Evolutionary conservation across 768 basidiomycete genomes (phyloP).

Genomic region (Paxillus involutus): DNA sequence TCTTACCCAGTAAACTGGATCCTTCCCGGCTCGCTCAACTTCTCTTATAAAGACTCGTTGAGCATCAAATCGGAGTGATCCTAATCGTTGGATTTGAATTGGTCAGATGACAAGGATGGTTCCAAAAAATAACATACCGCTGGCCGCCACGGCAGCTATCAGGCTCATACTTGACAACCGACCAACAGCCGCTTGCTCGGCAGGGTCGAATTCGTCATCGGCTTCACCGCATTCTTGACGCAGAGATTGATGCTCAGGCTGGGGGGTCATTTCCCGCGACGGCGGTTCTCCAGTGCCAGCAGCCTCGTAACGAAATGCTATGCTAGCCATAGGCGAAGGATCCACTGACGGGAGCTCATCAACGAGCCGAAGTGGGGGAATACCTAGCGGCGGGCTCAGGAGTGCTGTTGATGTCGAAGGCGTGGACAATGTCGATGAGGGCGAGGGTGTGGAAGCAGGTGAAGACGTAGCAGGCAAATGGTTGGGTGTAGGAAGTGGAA

Average conservation of each 20-base stretch:
- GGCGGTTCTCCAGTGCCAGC: slow-evolving; percentile 6
- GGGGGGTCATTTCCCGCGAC: slow-evolving; percentile 7
- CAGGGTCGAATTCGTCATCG: slow-evolving; percentile 42
- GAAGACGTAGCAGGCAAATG: slow-evolving; percentile 28
- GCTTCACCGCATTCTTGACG: slow-evolving; percentile 22
- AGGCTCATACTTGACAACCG: slow-evolving; percentile 91
- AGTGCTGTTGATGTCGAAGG: slow-evolving; percentile 1
- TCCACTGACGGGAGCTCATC: slow-evolving; percentile 15
- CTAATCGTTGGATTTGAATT: slow-evolving; percentile 32
- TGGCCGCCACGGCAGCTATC: slow-evolving; percentile 84
- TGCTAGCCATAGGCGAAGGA: slow-evolving; percentile 9
- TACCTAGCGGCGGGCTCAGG: slow-evolving; percentile 9
- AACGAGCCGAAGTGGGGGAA: slow-evolving; percentile 16
- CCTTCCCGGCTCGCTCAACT: slow-evolving; percentile 63
- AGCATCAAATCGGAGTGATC: slow-evolving; percentile 53
- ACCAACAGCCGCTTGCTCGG: slow-evolving; percentile 80
- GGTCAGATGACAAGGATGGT: slow-evolving; percentile 5
- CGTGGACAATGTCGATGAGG: slow-evolving; percentile 15
- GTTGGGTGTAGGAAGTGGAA: slow-evolving; percentile 41
- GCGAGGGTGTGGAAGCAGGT: slow-evolving; percentile 17
- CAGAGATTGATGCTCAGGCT: slow-evolving; percentile 13
- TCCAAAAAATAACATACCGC: slow-evolving; percentile 46
- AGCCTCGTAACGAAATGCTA: slow-evolving; percentile 16
- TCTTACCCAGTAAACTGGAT: slow-evolving; percentile 75
- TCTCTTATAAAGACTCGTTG: slow-evolving; percentile 71